Evolutionary conservation across 441 rosid genomes (phyloP), one percentile per base, ranked within the genome.

Genomic region (Aleurites moluccanus): DNA sequence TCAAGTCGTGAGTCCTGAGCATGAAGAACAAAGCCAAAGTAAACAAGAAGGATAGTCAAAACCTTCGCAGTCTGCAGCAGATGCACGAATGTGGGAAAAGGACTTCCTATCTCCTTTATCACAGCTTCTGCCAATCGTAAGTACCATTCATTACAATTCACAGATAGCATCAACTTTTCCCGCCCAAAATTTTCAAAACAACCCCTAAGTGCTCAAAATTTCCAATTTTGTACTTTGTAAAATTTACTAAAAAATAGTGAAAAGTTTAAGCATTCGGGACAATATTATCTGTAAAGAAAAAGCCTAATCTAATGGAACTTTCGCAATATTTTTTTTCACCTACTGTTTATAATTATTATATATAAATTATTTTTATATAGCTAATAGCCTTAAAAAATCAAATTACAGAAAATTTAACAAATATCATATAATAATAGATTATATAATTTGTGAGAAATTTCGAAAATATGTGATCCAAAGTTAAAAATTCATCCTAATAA

Each of bases 201-300:
- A 4, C n/a, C 9, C 40, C 40, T n/a, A 2, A 38, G 40, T 6
- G 7, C 40, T 38, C 40, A n/a, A 38, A 38, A 5, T 38, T 38
- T 6, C 40, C 40, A 38, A 38, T 6, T 38, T 38, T 38, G 8
- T 6, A 38, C 49, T 13, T 45, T 10, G n/a, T 6, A 15, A 52
- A 56, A 55, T 10, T 33, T 35, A 69, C 13, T n/a, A 14, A 70
- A 35, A 25, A 23, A 25, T 3, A 14, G 38, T 21, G 20, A 3
- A 21, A 35, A 60, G 23, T 38, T 49, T 40, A 69, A 63, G 79
- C 66, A 42, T 42, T 33, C 45, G 50, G n/a, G 73, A 63, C 80
- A 35, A 35, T n/a, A 44, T 42, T 63, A 53, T n/a, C 67, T 69
- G 44, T 69, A 68, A 78, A 68, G 21, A 65, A 10, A 33, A 53